Evolutionary conservation across 2,329 filamentous ascomycete species (phyloP), one percentile per base, ranked within the genome.

Genomic region (Alternaria hordeiaustralica): DNA sequence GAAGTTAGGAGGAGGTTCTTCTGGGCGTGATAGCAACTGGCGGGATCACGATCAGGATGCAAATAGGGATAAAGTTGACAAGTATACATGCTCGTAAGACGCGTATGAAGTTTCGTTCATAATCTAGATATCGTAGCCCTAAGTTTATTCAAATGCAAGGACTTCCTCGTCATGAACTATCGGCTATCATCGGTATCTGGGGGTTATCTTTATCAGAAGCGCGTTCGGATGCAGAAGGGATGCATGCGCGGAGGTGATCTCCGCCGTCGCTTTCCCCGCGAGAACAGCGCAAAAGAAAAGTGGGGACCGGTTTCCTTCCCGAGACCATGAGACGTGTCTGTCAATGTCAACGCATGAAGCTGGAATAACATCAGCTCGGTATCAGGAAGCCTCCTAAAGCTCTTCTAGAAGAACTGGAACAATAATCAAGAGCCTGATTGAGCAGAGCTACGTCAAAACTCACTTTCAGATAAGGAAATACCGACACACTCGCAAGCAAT

Each of bases 1-100:
- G 75, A 78, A 64, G 64, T 72, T 6, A 63, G 61, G 50, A 71
- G 74, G 49, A 60, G 76, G 25, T 23, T 75, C 3, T 66, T 73
- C 33, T 66, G 61, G 41, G 64, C 59, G 6, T 65, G 20, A 60
- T 23, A 6, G 15, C 21, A 21, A 15, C 30, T 20, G 6, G 23
- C 5, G 30, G 33, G 9, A 21, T 18, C 28, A 12, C 11, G 15
- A 6, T 3, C n/a, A 36, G 13, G 33, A n/a, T 33, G 12, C n/a
- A 0, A 6, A 23, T 6, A 13, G 5, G 15, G 30, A 15, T 21
- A 7, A 20, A 51, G 18, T 23, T 13, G n/a, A n/a, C n/a, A n/a
- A n/a, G n/a, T n/a, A 51, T 36, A 7, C 28, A n/a, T 36, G 6
- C 2, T 53, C 28, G 28, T 12, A 36, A 5, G 28, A 51, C 2